Base-by-base conservation (phyloP, 345 rosid species). In the Aegle marmelos region DNA sequence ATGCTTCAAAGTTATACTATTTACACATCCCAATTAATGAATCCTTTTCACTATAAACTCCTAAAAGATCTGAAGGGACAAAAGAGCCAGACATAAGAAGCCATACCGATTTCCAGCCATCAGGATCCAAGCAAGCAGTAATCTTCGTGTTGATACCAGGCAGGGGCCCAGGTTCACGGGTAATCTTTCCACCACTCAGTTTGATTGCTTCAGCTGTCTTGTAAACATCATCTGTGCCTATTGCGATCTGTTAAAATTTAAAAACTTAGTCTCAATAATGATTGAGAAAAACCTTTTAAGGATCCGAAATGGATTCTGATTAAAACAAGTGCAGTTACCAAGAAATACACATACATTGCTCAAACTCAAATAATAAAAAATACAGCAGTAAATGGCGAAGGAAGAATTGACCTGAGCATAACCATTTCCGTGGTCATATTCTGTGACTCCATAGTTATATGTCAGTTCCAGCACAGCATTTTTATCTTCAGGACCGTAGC, bases 41-140 rank as follows among this genome's bases (percentile, higher is more conserved):
- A 31, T 30, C 21, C 30, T 9, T 73, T 56, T 16, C 7, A 27
- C 57, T 27, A 27, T 39, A 28, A 56, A 22, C 7, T 74, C n/a
- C 24, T 24, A 34, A 64, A 73, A 73, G 33, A 58, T 25, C 64
- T 37, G 28, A 24, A n/a, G 27, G 28, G 13, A 13, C 39, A 33
- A 37, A 27, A 17, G 16, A n/a, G 14, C 31, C 41, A 62, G 61
- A 14, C n/a, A 31, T 37, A 9, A 79, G 61, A 70, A 50, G 64
- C 28, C 85, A 69, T 90, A 92, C 99, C 90, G 98, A 77, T 80
- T 96, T 96, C 99, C 99, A 96, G 76, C 99, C 99, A 80, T 96
- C 98, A 16, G 99, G 97, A 86, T 96, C 98, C 81, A 94, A 79
- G 91, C 98, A 96, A 10, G 97, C 97, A 21, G 97, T 94, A 76